A percentile compares a stretch with the other conserved stretches of the same genome.
Conservation (phyloP, 345 rosid species). For the Physaria fendleri region DNA sequence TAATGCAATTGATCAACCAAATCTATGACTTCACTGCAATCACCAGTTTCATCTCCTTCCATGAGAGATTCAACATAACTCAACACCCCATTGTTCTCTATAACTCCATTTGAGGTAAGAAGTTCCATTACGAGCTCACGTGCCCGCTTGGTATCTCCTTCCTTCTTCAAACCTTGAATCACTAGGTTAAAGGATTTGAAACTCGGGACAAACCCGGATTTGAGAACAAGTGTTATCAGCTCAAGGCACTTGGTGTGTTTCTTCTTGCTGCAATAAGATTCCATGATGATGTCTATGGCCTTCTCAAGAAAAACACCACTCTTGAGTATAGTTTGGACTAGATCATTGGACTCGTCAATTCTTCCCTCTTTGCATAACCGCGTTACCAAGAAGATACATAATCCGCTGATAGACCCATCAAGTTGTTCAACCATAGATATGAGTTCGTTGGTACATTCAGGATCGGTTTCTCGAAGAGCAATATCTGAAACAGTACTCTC, state of each 20-base stretch:
- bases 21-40: conserved; percentile 24
- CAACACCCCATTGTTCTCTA: conserved; percentile 22
- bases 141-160: conserved; percentile 32
- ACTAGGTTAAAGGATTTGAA: conserved; percentile 35
- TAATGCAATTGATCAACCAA: conserved; percentile 20
- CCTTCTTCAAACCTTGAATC: conserved; percentile 32
- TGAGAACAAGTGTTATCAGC: conserved; percentile 28
- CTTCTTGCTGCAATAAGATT: conserved; percentile 29
- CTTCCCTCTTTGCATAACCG: conserved; percentile 37
- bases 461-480: conserved; percentile 27
- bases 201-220: conserved; percentile 34
- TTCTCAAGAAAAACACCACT: conserved; percentile 30
- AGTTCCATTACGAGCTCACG: conserved; percentile 36
- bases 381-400: conserved; percentile 28
- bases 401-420: conserved; percentile 28
- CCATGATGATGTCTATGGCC: conserved; percentile 32
- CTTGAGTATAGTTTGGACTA: conserved; percentile 21
- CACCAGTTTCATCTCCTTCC: conserved; percentile 28
- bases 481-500: conserved; percentile 1
- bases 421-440: conserved; percentile 25
- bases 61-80: conserved; percentile 35
- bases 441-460: conserved; percentile 27
- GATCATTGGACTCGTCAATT: conserved; percentile 25
- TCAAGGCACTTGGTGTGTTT: conserved; percentile 26
- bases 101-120: conserved; percentile 26